Conservation (phyloP, 108 stramenopile species). For the Cyclotella choctawhatcheeana region DNA sequence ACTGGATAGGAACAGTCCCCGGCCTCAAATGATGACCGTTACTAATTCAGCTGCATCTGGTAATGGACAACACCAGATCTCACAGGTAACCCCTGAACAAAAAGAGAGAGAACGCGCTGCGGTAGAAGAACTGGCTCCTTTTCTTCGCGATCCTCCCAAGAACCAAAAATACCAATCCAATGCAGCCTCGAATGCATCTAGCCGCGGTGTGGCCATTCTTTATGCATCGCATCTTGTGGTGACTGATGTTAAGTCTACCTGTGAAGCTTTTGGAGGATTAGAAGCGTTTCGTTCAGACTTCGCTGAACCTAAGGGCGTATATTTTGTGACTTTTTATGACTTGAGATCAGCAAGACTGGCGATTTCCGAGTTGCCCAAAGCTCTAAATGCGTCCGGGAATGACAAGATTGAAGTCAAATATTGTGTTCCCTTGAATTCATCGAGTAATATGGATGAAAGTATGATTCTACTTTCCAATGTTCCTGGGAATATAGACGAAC, state of each 20-base stretch:
- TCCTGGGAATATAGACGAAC: constrained; percentile 63
- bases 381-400: constrained; percentile 12
- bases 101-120: constrained; percentile 28
- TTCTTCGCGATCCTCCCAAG: constrained; percentile 24
- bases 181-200: constrained; percentile 20
- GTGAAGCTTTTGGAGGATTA: constrained; percentile 81
- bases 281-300: constrained; percentile 83
- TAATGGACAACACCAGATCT: not conserved
- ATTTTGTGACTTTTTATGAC: constrained; percentile 86
- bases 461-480: constrained; percentile 74
- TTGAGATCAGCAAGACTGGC: constrained; percentile 81
- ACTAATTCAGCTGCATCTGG: not conserved
- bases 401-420: constrained; percentile 67
- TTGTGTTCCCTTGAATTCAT: constrained; percentile 87
- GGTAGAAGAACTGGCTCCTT: constrained; percentile 37
- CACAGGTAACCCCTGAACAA: constrained; percentile 14
- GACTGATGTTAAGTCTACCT: constrained; percentile 68
- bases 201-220: constrained; percentile 75
- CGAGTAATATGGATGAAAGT: constrained; percentile 79
- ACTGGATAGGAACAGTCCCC: constrained; percentile 20
- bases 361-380: constrained; percentile 66
- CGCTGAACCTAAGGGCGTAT: constrained; percentile 67
- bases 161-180: constrained; percentile 3
- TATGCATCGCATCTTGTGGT: constrained; percentile 53
- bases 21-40: constrained; percentile 23